These are phyloP conservation scores for Gynochthodes officinalis DNA, from an alignment of 257 asterid genomes.

Conservation along the genomic window DNA sequence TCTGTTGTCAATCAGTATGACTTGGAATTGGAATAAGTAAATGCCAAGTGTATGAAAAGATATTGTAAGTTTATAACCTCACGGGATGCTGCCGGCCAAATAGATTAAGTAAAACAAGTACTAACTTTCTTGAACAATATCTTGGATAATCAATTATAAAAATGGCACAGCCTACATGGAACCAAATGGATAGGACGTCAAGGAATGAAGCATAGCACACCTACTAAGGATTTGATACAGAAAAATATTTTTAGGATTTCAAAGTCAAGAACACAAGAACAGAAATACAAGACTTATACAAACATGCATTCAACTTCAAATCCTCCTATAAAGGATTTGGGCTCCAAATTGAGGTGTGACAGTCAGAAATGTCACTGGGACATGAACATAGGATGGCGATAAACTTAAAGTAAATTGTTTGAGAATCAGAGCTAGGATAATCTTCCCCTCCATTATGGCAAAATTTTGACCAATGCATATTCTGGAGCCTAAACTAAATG, in stretches of 20 bases:
- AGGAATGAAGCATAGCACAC: neutral
- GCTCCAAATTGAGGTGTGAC: conserved; percentile 8
- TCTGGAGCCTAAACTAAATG: conserved; percentile 38
- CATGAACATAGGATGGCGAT: conserved; percentile 37
- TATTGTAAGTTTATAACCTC: no score
- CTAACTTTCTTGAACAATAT: neutral
- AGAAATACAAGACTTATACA: no score
- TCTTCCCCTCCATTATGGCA: conserved; percentile 36
- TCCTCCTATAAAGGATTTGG: conserved; percentile 17
- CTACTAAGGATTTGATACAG: neutral
- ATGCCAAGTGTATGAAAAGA: neutral
- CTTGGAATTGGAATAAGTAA: neutral
- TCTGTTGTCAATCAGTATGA: neutral
- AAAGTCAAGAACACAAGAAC: no score
- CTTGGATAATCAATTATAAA: neutral
- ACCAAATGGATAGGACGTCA: neutral
- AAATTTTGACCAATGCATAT: conserved; percentile 39
- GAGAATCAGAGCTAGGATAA: conserved; percentile 33
- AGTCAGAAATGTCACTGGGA: conserved; percentile 14
- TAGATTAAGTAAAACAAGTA: neutral
- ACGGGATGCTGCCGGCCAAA: neutral
- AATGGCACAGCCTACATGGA: neutral
- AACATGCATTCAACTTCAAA: conserved; percentile 1
- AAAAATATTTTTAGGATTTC: neutral
- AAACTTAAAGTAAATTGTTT: conserved; percentile 18